Base-by-base conservation (phyloP, 2,329 filamentous ascomycete species). In the Mariannaea elegans region DNA sequence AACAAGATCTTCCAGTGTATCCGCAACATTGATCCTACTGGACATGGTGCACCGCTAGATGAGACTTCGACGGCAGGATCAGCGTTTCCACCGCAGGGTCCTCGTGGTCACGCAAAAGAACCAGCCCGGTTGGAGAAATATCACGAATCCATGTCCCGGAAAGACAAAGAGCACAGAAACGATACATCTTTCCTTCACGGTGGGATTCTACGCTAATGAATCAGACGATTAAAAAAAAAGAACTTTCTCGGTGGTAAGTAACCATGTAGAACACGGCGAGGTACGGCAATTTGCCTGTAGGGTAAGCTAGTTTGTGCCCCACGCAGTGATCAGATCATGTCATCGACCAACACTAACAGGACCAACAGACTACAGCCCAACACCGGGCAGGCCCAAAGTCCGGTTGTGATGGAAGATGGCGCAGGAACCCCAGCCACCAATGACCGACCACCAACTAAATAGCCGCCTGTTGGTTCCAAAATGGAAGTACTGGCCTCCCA, bases 281-380 rank as follows among this genome's bases (percentile, higher is more conserved):
- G 2, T 72, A 67, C 41, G 56, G 69, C 4, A 55, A 70, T 9
- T 65, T 63, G n/a, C n/a, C n/a, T n/a, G n/a, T n/a, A n/a, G n/a
- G n/a, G n/a, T n/a, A n/a, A n/a, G n/a, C n/a, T n/a, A n/a, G n/a
- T n/a, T n/a, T n/a, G n/a, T n/a, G n/a, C n/a, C n/a, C n/a, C n/a
- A n/a, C n/a, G n/a, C n/a, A n/a, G n/a, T n/a, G n/a, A n/a, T n/a
- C n/a, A n/a, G n/a, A n/a, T 27, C 24, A 27, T 27, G 24, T 27
- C 24, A 27, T 27, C 24, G 24, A 27, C 24, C 24, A 27, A 27
- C 24, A 27, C 24, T 27, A 6, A 9, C 9, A 27, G 24, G 9
- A n/a, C n/a, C 24, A 27, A 27, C 24, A 27, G 24, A 6, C 24
- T n/a, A n/a, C 24, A 27, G 9, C 24, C 5, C 24, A 27, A 27